Evolutionary conservation across 768 basidiomycete genomes (phyloP).

Genomic region (Pulveroboletus sp.): DNA sequence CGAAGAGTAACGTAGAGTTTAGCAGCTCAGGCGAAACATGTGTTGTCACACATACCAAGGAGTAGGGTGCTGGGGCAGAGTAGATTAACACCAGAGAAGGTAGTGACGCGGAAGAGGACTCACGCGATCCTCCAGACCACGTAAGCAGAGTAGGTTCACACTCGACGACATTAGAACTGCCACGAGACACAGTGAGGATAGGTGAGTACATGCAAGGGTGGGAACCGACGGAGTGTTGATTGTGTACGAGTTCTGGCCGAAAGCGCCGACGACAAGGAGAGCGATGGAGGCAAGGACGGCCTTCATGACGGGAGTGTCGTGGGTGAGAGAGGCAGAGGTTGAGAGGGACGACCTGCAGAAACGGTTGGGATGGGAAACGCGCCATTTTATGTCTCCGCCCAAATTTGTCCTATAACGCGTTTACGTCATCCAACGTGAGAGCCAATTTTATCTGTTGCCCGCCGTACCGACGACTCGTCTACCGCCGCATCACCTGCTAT

Average conservation of each 20-base stretch:
- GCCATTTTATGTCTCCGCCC: slow-evolving; percentile 31
- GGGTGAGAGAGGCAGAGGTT: slow-evolving; percentile 10
- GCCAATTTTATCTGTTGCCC: background rate
- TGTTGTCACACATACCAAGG: slow-evolving; percentile 46
- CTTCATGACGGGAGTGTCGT: slow-evolving; percentile 42
- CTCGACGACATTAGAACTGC: slow-evolving; percentile 43
- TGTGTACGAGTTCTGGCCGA: slow-evolving; percentile 46
- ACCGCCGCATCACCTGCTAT: background rate
- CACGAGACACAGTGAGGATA: slow-evolving; percentile 4
- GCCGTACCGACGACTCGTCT: background rate
- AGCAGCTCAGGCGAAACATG: background rate
- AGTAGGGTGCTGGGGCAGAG: slow-evolving; percentile 49
- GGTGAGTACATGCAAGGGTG: background rate
- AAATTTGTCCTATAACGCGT: slow-evolving; percentile 10
- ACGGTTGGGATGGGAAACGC: slow-evolving; percentile 12
- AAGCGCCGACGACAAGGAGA: slow-evolving; percentile 38
- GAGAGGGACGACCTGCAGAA: slow-evolving; percentile 11
- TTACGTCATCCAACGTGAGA: slow-evolving; percentile 10
- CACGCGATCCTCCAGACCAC: slow-evolving; percentile 57
- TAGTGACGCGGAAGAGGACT: slow-evolving; percentile 19
- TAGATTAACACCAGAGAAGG: background rate
- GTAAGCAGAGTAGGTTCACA: slow-evolving; percentile 54
- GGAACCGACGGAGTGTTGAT: slow-evolving; percentile 71
- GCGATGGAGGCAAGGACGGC: slow-evolving; percentile 34
- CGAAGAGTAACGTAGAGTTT: background rate